Conservation (phyloP, 139 green algal genomes). For the Coelastrella sp. region DNA sequence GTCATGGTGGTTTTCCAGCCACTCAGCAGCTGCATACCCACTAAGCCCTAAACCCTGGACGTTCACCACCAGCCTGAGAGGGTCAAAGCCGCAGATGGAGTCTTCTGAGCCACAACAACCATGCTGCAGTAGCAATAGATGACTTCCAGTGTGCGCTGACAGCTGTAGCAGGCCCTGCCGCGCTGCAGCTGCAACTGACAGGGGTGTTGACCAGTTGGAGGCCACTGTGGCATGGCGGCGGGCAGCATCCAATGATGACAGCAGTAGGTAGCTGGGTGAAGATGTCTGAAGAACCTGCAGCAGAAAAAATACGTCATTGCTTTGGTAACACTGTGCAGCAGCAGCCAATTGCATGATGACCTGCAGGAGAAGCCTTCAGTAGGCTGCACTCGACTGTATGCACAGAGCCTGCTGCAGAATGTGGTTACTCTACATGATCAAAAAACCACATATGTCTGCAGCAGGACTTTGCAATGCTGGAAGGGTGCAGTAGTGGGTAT, state of each 20-base stretch:
- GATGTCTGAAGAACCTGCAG: constrained; percentile 63
- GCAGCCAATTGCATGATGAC: too few species aligned
- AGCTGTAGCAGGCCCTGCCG: constrained; percentile 11
- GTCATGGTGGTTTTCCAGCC: constrained; percentile 69
- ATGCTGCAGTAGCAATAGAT: constrained; percentile 4
- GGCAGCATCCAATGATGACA: constrained; percentile 94
- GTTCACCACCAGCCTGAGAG: constrained; percentile 81
- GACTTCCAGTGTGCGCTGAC: neutral
- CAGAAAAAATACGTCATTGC: neutral
- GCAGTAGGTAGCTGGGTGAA: constrained; percentile 91
- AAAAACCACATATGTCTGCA: too few species aligned
- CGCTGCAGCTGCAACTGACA: constrained; percentile 53
- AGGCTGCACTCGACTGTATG: too few species aligned
- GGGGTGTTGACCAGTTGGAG: constrained; percentile 38
- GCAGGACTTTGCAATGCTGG: too few species aligned
- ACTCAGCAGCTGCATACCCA: constrained; percentile 37
- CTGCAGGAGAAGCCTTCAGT: too few species aligned
- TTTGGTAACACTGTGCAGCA: neutral
- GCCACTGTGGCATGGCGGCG: constrained; percentile 48
- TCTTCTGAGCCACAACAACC: constrained; percentile 4
- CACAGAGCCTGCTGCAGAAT: too few species aligned
- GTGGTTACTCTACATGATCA: too few species aligned
- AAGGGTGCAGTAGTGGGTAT: too few species aligned
- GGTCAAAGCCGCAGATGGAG: constrained; percentile 67
- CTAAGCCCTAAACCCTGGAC: constrained; percentile 60